A percentile compares a stretch with the other conserved stretches of the same genome.
Evolutionary conservation across 352 stramenopile genomes (phyloP).

Genomic region (Thalassiosira exigua): DNA sequence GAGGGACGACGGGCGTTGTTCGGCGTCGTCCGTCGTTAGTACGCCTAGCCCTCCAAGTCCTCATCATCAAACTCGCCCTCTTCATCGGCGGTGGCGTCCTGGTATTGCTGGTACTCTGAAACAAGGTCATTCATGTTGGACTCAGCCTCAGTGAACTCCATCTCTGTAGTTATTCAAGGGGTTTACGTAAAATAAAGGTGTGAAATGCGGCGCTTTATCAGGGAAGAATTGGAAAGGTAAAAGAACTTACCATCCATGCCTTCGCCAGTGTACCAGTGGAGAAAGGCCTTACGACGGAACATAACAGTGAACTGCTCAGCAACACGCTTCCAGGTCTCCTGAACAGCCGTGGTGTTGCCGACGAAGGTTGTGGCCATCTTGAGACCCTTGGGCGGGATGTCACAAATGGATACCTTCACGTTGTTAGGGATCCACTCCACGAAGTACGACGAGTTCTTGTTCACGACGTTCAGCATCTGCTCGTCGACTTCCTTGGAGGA

Average conservation of each 20-base stretch:
- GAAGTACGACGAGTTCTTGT: conserved; percentile 99
- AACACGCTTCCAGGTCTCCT: conserved; percentile 99
- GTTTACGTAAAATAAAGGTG: no score
- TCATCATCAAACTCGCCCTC: background rate
- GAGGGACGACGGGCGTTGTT: no score
- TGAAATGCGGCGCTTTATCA: no score
- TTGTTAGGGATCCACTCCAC: conserved; percentile 99
- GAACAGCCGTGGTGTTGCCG: conserved; percentile 94
- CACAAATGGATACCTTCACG: conserved; percentile 97
- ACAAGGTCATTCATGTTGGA: conserved; percentile 99
- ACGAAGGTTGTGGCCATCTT: conserved; percentile 96
- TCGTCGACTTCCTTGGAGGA: conserved; percentile 49
- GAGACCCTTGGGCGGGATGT: conserved; percentile 95
- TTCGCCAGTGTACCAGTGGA: conserved; percentile 99
- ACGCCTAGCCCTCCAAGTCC: conserved; percentile 1
- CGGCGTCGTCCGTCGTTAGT: no score
- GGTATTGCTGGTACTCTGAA: conserved; percentile 99
- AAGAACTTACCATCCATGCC: conserved; percentile 92
- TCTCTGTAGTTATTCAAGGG: conserved; percentile 89
- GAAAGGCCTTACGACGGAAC: conserved; percentile 99
- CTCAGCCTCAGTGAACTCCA: conserved; percentile 99
- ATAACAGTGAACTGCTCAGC: conserved; percentile 99
- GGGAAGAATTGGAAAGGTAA: no score
- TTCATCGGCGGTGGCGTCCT: conserved; percentile 64
- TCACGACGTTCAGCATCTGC: conserved; percentile 92